Evolutionary conservation across 192 early-diverging fungal species (phyloP).

Genomic region (Oehlia diaphana): DNA sequence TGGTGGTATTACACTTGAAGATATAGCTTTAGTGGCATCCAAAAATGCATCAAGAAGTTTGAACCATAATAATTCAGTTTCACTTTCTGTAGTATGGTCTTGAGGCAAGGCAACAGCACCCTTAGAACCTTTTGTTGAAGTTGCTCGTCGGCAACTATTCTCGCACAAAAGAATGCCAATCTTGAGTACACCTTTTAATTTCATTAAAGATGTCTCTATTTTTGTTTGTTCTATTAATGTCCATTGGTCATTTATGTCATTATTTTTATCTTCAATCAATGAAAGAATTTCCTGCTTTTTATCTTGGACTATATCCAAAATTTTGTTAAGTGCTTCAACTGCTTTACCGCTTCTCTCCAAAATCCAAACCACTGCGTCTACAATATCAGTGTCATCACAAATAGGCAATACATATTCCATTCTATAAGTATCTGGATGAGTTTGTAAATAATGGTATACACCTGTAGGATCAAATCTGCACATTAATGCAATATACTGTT

Average conservation of each 20-base stretch:
- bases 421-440: constrained; percentile 47
- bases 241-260: constrained; percentile 43
- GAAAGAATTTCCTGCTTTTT: constrained; percentile 42
- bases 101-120: constrained; percentile 20
- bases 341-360: constrained; percentile 57
- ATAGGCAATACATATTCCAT: constrained; percentile 45
- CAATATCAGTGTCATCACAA: constrained; percentile 51
- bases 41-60: constrained; percentile 58
- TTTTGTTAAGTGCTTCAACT: constrained; percentile 51
- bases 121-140: constrained; percentile 33
- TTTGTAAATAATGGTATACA: constrained; percentile 58
- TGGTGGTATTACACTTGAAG: constrained; percentile 19
- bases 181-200: constrained; percentile 55
- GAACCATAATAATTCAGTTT: constrained; percentile 58
- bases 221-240: constrained; percentile 50
- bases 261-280: constrained; percentile 42
- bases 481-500: constrained; percentile 58
- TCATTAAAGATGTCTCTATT: constrained; percentile 49
- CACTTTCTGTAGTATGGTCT: constrained; percentile 35
- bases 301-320: constrained; percentile 55
- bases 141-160: constrained; percentile 37
- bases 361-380: constrained; percentile 65
- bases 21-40: constrained; percentile 52
- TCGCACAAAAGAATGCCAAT: constrained; percentile 62
- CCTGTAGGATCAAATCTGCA: constrained; percentile 62